Base-by-base conservation (phyloP, 768 basidiomycete genomes). In the Harrya chromipes region DNA sequence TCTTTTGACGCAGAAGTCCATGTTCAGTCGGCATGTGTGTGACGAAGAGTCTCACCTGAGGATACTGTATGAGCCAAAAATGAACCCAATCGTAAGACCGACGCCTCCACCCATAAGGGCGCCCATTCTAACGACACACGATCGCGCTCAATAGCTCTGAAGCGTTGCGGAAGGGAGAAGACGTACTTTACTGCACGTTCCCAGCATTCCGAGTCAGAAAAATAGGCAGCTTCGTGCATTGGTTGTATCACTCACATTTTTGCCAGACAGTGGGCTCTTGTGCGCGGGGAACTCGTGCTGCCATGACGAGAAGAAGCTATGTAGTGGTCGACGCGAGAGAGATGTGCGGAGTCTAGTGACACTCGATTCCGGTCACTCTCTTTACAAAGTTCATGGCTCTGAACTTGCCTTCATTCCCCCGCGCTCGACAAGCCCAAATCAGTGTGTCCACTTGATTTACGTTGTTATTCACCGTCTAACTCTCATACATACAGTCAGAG, bases 31-130 rank as follows among this genome's bases (percentile, higher is more conserved):
- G 33, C 17, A 21, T 34, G 12, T 23, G 36, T 29, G n/a, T 16
- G 20, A 34, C 19, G 17, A 23, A 21, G n/a, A 23, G 37, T 21
- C 85, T 62, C 58, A 90, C 94, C 92, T 77, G 38, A 98, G 70
- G 64, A 98, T 90, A 60, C 84, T 93, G 75, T 87, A 97, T 23
- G 87, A 84, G 37, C 95, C 95, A 63, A 98, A 98, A 52, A 99
- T 85, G 73, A 98, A 97, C 16, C 97, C 95, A 64, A 97, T 97
- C 29, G 94, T 95, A 40, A 97, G 79, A 12, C 95, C 95, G 46
- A 97, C 94, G 50, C 91, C 90, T 59, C 85, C 89, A 48, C 90
- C 90, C 90, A 92, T 92, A 50, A 90, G 70, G 39, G 90, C 91
- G 59, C 90, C 90, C 90, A 93, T 93, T 69, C 90, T 92, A 58